Conservation (phyloP, 2,329 filamentous ascomycete genomes). For the Tolypocladium ophioglossoides region DNA sequence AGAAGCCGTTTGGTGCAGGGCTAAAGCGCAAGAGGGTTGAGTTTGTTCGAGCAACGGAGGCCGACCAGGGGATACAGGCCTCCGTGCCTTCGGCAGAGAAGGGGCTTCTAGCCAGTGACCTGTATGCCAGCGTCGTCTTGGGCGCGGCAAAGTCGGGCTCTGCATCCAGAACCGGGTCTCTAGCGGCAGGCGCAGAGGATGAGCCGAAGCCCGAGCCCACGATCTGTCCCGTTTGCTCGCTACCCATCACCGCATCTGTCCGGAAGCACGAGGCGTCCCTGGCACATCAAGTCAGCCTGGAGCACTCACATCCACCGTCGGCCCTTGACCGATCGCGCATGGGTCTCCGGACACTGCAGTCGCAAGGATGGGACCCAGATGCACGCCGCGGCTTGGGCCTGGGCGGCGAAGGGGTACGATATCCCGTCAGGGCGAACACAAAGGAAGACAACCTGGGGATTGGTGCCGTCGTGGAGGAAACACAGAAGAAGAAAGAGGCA, state of each 20-base stretch:
- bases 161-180: slow-evolving; percentile 5
- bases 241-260: slow-evolving; percentile 20
- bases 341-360: slow-evolving; percentile 54
- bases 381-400: slow-evolving; percentile 61
- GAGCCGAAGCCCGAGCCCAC: slow-evolving; percentile 3
- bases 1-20: slow-evolving; percentile 44
- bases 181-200: background rate
- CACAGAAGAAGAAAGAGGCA: slow-evolving; percentile 29
- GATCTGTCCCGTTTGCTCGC: slow-evolving; percentile 25
- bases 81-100: slow-evolving; percentile 11
- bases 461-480: slow-evolving; percentile 34
- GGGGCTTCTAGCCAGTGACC: slow-evolving; percentile 35
- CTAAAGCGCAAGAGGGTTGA: slow-evolving; percentile 42
- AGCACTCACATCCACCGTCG: slow-evolving; percentile 62
- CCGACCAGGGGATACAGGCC: slow-evolving; percentile 17
- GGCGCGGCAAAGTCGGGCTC: slow-evolving; percentile 20
- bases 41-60: slow-evolving; percentile 44
- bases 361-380: slow-evolving; percentile 68
- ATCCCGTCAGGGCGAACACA: slow-evolving; percentile 59
- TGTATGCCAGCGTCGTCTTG: slow-evolving; percentile 60
- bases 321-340: slow-evolving; percentile 59
- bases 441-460: slow-evolving; percentile 71
- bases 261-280: slow-evolving; percentile 48
- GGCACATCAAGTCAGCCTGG: slow-evolving; percentile 60
- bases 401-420: slow-evolving; percentile 59